Evolutionary conservation across 345 rosid genomes (phyloP).

Genomic region (Salix viminalis): DNA sequence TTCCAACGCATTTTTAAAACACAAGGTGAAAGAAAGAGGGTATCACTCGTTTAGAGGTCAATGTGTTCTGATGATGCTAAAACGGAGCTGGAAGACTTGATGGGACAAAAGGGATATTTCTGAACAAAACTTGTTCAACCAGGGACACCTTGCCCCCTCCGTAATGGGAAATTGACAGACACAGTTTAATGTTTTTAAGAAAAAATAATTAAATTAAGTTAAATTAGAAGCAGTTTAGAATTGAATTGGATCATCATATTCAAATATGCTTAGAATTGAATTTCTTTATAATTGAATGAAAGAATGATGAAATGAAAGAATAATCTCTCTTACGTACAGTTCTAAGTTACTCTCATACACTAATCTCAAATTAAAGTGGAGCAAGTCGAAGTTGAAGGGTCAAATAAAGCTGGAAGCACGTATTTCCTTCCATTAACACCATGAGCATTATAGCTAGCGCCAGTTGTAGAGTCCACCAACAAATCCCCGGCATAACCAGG

Average conservation of each 20-base stretch:
- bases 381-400: conserved; percentile 20
- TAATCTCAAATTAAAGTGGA: conserved; percentile 11
- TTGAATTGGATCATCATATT: not conserved
- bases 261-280: not conserved
- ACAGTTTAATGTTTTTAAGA: too few species aligned
- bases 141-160: too few species aligned
- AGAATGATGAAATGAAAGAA: not conserved
- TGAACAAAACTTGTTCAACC: too few species aligned
- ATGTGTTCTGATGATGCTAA: too few species aligned
- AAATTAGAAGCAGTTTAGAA: too few species aligned
- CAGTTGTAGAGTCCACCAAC: conserved; percentile 19
- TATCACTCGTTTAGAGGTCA: too few species aligned
- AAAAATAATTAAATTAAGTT: too few species aligned
- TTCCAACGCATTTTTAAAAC: too few species aligned
- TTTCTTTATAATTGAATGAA: not conserved
- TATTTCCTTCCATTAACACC: conserved; percentile 30
- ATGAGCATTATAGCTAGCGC: conserved; percentile 25
- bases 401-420: conserved; percentile 29
- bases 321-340: not conserved
- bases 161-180: too few species aligned
- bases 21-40: too few species aligned
- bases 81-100: too few species aligned
- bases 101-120: too few species aligned
- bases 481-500: conserved; percentile 30
- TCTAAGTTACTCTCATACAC: not conserved